phyloP scores from a whole-genome alignment of 805 yeast species.

The Wickerhamomyces ciferrii region DNA sequence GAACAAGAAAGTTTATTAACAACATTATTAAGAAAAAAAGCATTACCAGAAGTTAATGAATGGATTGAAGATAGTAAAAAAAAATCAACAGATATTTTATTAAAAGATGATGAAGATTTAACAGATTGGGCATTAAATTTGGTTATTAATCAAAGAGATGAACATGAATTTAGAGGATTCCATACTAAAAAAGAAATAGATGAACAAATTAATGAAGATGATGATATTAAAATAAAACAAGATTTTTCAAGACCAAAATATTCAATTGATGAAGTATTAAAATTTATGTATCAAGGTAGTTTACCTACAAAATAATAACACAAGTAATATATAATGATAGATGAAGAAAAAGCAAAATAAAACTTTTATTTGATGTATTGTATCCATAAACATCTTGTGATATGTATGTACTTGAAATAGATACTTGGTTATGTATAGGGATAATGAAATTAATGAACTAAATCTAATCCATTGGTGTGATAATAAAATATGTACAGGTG shows the following conservation, averaged over 20 bases:
- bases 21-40: slow-evolving; percentile 81
- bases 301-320: slow-evolving; percentile 6
- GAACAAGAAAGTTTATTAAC: slow-evolving; percentile 80
- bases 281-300: slow-evolving; percentile 41
- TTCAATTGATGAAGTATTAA: slow-evolving; percentile 33
- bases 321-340: neutral
- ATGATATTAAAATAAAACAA: slow-evolving; percentile 7
- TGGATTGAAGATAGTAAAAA: slow-evolving; percentile 61
- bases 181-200: slow-evolving; percentile 45
- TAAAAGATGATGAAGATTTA: slow-evolving; percentile 53
- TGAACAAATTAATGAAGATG: slow-evolving; percentile 6
- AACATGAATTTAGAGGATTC: slow-evolving; percentile 60
- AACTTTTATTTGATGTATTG: too few relatives aligned
- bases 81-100: slow-evolving; percentile 13
- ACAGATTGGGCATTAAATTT: slow-evolving; percentile 62
- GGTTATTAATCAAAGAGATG: slow-evolving; percentile 47
- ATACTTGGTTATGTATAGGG: neutral
- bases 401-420: neutral
- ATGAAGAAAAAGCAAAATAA: neutral
- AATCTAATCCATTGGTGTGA: too few relatives aligned
- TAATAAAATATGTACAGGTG: neutral
- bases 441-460: neutral
- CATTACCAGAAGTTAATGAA: slow-evolving; percentile 82
- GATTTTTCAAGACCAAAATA: slow-evolving; percentile 15
- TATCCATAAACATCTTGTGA: too few relatives aligned